Base-by-base conservation (phyloP, 2,329 filamentous ascomycete species). In the Cercospora berteroae region DNA sequence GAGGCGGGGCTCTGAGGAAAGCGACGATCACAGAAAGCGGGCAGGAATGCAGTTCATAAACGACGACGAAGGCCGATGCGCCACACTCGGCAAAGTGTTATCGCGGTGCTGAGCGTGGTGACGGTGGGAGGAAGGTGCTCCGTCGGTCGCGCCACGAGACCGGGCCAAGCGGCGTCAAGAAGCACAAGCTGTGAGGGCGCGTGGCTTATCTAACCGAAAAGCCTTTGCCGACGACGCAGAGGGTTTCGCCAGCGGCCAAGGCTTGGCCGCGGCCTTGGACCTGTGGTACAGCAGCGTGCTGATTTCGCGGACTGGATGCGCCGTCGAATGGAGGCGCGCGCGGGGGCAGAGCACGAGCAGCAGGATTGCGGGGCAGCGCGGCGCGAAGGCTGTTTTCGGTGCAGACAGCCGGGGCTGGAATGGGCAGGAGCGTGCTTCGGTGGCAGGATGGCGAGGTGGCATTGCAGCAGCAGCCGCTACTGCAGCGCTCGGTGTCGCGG, bases 281-380 rank as follows among this genome's bases (percentile, higher is more conserved):
- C 16, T 27, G 52, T 56, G 9, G 23, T 25, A 39, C 33, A 16
- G 13, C 50, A 55, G 50, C 12, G 50, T 52, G 20, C 48, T 52
- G 25, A 23, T 27, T 13, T 27, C 18, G 48, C 48, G 48, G 2
- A 12, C 18, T 20, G 8, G 20, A 7, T 2, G 48, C 48, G 25
- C 20, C 48, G 52, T 31, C 52, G 52, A 18, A 56, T 23, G 52
- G 13, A 3, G 25, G 52, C 23, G 52, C 27, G 5, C 52, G 23
- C 13, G 9, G 18, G 52, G n/a, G n/a, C 6, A 18, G 20, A 3
- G 52, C 52, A 16, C 52, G 52, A 57, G 52, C 52, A 56, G 52
- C 52, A 56, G 52, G 52, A 56, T 56, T 56, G 52, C 52, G 52
- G 52, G 52, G 52, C 52, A 57, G 52, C 52, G 12, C 52, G 52